Percentiles rank a stretch among this genome's conserved stretches.
phyloP scores from a whole-genome alignment of 139 green algal species.

The Chlamydomonas incerta region DNA sequence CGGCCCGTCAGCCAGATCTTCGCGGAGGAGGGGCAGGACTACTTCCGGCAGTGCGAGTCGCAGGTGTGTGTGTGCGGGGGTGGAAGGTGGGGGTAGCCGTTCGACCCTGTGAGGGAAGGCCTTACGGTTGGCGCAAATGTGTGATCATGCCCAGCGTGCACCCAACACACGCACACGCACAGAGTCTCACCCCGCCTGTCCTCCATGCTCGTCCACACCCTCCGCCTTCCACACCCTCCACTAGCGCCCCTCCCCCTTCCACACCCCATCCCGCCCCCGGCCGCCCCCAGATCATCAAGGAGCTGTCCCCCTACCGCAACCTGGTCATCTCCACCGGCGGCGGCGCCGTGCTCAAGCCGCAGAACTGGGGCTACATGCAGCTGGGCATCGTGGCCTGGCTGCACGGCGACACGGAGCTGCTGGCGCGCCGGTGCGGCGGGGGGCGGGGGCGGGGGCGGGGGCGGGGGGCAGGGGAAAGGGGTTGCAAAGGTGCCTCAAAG shows the following conservation, averaged over 20 bases:
- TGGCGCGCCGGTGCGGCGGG: conserved; percentile 61
- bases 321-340: conserved; percentile 89
- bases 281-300: conserved; percentile 62
- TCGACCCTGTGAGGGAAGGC: no score
- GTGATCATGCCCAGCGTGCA: no score
- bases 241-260: neutral
- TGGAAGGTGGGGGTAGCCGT: neutral
- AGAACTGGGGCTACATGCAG: conserved; percentile 94
- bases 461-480: conserved; percentile 37
- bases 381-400: conserved; percentile 88
- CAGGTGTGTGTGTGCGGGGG: conserved; percentile 51
- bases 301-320: conserved; percentile 83
- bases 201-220: no score
- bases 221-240: neutral
- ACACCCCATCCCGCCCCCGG: neutral
- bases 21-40: conserved; percentile 82
- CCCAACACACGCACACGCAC: neutral
- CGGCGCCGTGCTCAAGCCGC: conserved; percentile 72
- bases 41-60: conserved; percentile 87
- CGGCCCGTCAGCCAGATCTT: conserved; percentile 84
- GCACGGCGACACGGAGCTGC: conserved; percentile 72
- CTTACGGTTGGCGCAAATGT: neutral
- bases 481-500: no score
- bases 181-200: no score
- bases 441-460: conserved; percentile 36